Base-by-base conservation (phyloP, 176 grass and related monocot species). In the Oryza glumipatula region DNA sequence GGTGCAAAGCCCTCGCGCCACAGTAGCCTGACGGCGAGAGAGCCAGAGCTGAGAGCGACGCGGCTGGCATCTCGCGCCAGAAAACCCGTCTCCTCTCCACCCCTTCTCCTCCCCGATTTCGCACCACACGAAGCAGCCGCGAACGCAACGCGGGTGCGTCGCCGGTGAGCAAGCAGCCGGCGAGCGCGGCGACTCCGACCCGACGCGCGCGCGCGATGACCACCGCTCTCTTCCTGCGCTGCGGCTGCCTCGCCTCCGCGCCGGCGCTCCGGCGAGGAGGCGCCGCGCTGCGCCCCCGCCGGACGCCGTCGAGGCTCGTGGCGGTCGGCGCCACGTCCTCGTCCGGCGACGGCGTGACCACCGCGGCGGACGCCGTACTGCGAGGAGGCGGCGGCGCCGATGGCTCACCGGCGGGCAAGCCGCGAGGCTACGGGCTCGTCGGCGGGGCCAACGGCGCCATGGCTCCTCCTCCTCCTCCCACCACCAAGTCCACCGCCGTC, bases 371-470 rank as follows among this genome's bases (percentile, higher is more conserved):
- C 2, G 58, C 58, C n/a, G n/a, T 23, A 9, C 7, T 23, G 58
- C 7, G 58, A 63, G 58, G 58, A 0, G 21, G 8, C 9, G 36
- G 58, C 1, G 21, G 21, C 9, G 36, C 36, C 36, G 58, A 63
- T 11, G 58, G 58, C 21, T 63, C 58, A 0, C 3, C 58, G 1
- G 58, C 58, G 2, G 58, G 2, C 8, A 63, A 63, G n/a, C 1
- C 11, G 58, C 58, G 58, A 23, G 58, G 58, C 0, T 63, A 63
- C 58, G n/a, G 58, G 58, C 21, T 63, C n/a, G 58, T 63, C 1
- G n/a, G 58, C 58, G 58, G 58, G 58, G 21, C n/a, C 58, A 63
- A 63, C 58, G 58, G 58, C 58, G 58, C 58, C 58, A 63, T 63
- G 23, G 58, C 58, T 7, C 58, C 58, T 58, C 36, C 36, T 58